Conservation (phyloP, 495 filamentous ascomycete species). For the Poronia punctata region DNA sequence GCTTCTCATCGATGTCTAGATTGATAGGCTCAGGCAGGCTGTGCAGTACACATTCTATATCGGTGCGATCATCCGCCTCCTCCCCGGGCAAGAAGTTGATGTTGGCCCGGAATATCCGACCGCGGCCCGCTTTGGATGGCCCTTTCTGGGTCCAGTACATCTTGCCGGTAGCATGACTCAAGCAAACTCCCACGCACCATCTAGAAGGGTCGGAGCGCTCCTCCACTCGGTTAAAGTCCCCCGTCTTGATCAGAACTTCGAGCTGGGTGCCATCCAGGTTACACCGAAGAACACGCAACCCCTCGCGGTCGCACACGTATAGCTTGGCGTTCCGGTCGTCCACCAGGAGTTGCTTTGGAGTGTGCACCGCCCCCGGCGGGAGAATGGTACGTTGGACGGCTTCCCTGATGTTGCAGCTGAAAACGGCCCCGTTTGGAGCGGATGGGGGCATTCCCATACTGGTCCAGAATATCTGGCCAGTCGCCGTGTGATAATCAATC, state of each 20-base stretch:
- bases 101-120: slow-evolving; percentile 40
- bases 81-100: slow-evolving; percentile 24
- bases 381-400: slow-evolving; percentile 26
- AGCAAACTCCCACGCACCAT: slow-evolving; percentile 49
- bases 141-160: slow-evolving; percentile 58
- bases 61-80: slow-evolving; percentile 16
- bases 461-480: slow-evolving; percentile 46
- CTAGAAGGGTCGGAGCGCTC: slow-evolving; percentile 12
- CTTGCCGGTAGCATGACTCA: slow-evolving; percentile 29
- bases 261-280: slow-evolving; percentile 39
- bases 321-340: slow-evolving; percentile 23
- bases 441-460: slow-evolving; percentile 39
- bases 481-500: slow-evolving; percentile 30
- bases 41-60: slow-evolving; percentile 38
- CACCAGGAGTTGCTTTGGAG: slow-evolving; percentile 47
- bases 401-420: slow-evolving; percentile 40
- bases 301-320: slow-evolving; percentile 52
- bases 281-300: slow-evolving; percentile 39
- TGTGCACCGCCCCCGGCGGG: slow-evolving; percentile 35
- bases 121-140: slow-evolving; percentile 35
- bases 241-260: slow-evolving; percentile 35
- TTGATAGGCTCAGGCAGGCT: slow-evolving; percentile 50
- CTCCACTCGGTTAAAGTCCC: slow-evolving; percentile 13
- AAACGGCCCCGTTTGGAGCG: slow-evolving; percentile 36
- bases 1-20: slow-evolving; percentile 38